Base-by-base conservation (phyloP, 345 rosid species). In the Citrus cavaleriei region DNA sequence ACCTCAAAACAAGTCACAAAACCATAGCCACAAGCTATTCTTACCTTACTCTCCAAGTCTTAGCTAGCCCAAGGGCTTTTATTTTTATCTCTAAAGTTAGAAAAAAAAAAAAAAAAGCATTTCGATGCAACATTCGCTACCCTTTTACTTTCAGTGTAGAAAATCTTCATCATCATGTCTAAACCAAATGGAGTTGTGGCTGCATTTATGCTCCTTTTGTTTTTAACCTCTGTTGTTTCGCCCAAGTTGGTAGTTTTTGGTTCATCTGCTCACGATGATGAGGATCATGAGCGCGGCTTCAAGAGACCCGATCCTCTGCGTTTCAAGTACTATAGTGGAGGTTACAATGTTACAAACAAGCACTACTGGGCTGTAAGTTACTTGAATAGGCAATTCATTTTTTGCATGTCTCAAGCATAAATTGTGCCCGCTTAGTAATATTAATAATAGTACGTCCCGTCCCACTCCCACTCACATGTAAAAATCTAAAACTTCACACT, bases 331-430 rank as follows among this genome's bases (percentile, higher is more conserved):
- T 93, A 90, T 86, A 19, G 82, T 9, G 95, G 91, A 19, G 83
- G 83, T 27, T 93, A 82, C 34, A 81, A 93, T 73, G 84, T 90
- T 61, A 69, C 74, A n/a, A 70, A 86, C 86, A 88, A 81, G 78
- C 95, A 93, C 82, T 93, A 91, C 10, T 91, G 91, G 95, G 88
- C 92, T 21, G 95, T 93, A 79, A 86, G 97, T 84, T 74, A 34
- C 38, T 1, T 35, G 32, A 7, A 46, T 12, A 0, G 0, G 18
- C 51, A 46, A 12, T 46, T 46, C 18, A 0, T 46, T 46, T 10
- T 42, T 13, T 46, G 51, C 51, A 13, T 46, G 51, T 46, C 51
- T 46, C 51, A 13, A 46, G 51, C 51, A 13, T 46, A 3, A 42
- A 42, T 42, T 12, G 4, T 42, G 51, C 51, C 12, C 51, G 4